phyloP scores from a whole-genome alignment of 768 basidiomycete genomes.

The Suillus americanus region DNA sequence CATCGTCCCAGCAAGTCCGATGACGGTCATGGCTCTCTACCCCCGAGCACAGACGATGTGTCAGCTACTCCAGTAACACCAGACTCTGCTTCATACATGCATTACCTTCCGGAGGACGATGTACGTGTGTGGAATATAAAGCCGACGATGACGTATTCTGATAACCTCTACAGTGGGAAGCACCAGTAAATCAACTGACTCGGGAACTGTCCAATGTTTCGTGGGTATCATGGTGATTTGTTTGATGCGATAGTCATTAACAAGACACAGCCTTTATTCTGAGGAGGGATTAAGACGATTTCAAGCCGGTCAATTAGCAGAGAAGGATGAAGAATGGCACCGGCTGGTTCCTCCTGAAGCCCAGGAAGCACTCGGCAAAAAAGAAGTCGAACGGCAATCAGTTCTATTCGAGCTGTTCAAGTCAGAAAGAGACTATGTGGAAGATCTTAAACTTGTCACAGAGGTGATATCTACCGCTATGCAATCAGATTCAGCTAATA shows the following conservation, averaged over 20 bases:
- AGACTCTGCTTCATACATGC: conserved; percentile 27
- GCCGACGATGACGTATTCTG: conserved; percentile 13
- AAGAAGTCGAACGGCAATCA: conserved; percentile 83
- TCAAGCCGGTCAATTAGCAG: conserved; percentile 62
- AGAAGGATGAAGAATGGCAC: conserved; percentile 83
- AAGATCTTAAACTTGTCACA: conserved; percentile 70
- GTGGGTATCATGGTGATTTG: conserved; percentile 30
- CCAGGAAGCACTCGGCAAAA: conserved; percentile 64
- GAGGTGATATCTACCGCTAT: conserved; percentile 44
- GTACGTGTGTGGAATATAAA: conserved; percentile 28
- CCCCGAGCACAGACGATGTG: conserved; percentile 16
- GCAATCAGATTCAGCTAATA: conserved; percentile 6
- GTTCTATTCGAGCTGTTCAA: conserved; percentile 89
- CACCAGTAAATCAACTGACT: conserved; percentile 28
- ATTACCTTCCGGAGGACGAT: conserved; percentile 35
- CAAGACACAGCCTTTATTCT: conserved; percentile 48
- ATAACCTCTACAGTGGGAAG: conserved; percentile 27
- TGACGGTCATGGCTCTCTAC: conserved; percentile 18
- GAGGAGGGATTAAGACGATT: conserved; percentile 67
- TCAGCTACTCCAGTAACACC: conserved; percentile 33
- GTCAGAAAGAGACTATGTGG: conserved; percentile 85
- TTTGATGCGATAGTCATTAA: conserved; percentile 10
- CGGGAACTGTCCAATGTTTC: conserved; percentile 37
- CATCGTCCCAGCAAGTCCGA: conserved; percentile 45
- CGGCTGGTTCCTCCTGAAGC: conserved; percentile 73